These are phyloP conservation scores for Verticillium isaacii DNA, from an alignment of 2,329 filamentous ascomycete species.

Conservation along the genomic window DNA sequence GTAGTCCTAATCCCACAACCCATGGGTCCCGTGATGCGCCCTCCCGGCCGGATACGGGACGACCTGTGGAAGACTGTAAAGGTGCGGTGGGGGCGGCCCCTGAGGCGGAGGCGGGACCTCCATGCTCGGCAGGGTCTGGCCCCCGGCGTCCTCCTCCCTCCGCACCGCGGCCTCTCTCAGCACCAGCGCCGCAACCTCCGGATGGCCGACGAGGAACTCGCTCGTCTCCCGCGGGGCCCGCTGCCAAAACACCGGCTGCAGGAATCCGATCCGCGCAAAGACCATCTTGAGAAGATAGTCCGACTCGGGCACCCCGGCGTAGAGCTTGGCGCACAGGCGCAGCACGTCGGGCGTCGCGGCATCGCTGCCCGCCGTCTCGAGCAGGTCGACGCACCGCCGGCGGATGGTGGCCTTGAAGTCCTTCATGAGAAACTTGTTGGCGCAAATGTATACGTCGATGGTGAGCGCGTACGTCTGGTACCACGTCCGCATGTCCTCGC, in stretches of 20 bases:
- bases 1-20: no score
- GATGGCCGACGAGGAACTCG: slow-evolving; percentile 36
- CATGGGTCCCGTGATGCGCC: no score
- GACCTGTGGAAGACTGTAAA: no score
- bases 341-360: slow-evolving; percentile 39
- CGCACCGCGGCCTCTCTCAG: slow-evolving; percentile 40
- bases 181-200: slow-evolving; percentile 40
- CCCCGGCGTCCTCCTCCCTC: slow-evolving; percentile 31
- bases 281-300: slow-evolving; percentile 42
- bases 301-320: slow-evolving; percentile 34
- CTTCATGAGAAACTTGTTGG: slow-evolving; percentile 41
- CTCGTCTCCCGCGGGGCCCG: slow-evolving; percentile 32
- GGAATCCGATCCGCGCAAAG: slow-evolving; percentile 42
- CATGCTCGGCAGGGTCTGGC: slow-evolving; percentile 39
- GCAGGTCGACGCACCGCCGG: slow-evolving; percentile 38
- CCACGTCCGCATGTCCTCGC: slow-evolving; percentile 42
- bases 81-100: background rate
- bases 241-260: slow-evolving; percentile 40
- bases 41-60: no score
- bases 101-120: slow-evolving; percentile 16
- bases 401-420: slow-evolving; percentile 38
- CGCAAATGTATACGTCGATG: slow-evolving; percentile 44
- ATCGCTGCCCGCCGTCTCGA: slow-evolving; percentile 36
- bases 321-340: slow-evolving; percentile 35
- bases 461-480: slow-evolving; percentile 40